These are phyloP conservation scores for Suhomyces terraborum DNA, from an alignment of 1,139 yeast genomes.

Conservation along the genomic window DNA sequence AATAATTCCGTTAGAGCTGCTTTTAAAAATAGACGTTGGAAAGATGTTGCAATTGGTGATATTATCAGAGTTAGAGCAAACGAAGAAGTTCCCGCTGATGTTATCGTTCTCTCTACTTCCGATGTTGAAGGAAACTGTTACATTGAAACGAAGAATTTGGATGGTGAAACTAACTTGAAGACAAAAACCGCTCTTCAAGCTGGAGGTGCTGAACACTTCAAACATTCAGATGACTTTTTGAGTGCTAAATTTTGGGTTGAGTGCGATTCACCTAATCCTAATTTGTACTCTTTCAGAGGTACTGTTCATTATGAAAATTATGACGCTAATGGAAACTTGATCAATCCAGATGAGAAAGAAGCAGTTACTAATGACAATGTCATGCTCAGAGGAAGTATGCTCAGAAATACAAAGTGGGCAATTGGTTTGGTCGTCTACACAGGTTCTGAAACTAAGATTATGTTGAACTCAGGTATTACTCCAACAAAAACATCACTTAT, in stretches of 20 bases:
- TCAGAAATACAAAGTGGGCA: conserved; percentile 92
- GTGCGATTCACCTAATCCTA: conserved; percentile 86
- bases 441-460: conserved; percentile 87
- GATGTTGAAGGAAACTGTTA: conserved; percentile 91
- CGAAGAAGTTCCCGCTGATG: conserved; percentile 94
- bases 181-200: conserved; percentile 73
- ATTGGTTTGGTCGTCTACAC: conserved; percentile 88
- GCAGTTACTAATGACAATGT: conserved; percentile 80
- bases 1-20: conserved; percentile 27
- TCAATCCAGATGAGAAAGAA: conserved; percentile 57
- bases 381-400: conserved; percentile 84
- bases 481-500: conserved; percentile 88
- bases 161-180: conserved; percentile 94
- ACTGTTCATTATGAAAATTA: conserved; percentile 64
- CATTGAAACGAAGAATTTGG: conserved; percentile 91
- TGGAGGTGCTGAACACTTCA: conserved; percentile 56
- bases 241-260: conserved; percentile 81
- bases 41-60: conserved; percentile 87
- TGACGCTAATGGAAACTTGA: conserved; percentile 38
- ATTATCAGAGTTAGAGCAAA: conserved; percentile 79
- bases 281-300: conserved; percentile 84
- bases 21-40: conserved; percentile 81
- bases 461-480: conserved; percentile 90
- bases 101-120: conserved; percentile 75
- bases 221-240: conserved; percentile 71